Percentiles rank a stretch among this genome's conserved stretches.
These are phyloP conservation scores for Solanum sitiens DNA, from an alignment of 257 asterid genomes.

Conservation along the genomic window DNA sequence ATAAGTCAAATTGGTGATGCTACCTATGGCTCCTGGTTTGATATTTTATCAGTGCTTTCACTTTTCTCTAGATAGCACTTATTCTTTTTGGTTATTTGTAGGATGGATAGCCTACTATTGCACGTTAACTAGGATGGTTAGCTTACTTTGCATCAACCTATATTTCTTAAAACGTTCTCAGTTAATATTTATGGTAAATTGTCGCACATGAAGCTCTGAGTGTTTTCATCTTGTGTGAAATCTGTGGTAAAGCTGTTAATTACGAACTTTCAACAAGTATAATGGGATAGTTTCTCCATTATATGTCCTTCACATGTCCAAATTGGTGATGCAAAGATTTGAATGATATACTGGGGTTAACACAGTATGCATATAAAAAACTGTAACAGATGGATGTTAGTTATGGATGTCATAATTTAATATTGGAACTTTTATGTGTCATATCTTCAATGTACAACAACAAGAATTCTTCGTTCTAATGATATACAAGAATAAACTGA, in stretches of 20 bases:
- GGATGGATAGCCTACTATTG: not conserved
- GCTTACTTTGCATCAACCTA: not conserved
- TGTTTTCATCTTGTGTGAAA: not conserved
- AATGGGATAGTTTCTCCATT: not conserved
- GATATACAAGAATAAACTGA: not conserved
- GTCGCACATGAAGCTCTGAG: not conserved
- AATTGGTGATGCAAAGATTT: not conserved
- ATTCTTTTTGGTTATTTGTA: not conserved
- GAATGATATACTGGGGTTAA: not conserved
- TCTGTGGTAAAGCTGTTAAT: not conserved
- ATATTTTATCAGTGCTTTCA: not conserved
- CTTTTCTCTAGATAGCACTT: not conserved
- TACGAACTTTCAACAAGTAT: not conserved
- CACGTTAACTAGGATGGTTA: not conserved
- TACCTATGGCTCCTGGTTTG: not conserved
- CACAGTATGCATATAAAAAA: not conserved
- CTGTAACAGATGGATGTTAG: not conserved
- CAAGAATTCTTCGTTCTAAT: not conserved
- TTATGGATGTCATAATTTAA: not conserved
- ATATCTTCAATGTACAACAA: not conserved
- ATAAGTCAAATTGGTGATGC: not conserved
- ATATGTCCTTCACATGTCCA: not conserved
- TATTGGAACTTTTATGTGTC: not conserved
- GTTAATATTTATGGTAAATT: not conserved
- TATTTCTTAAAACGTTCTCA: not conserved